Evolutionary conservation across 2,329 filamentous ascomycete species (phyloP).

Genomic region (Fusarium papillatum): DNA sequence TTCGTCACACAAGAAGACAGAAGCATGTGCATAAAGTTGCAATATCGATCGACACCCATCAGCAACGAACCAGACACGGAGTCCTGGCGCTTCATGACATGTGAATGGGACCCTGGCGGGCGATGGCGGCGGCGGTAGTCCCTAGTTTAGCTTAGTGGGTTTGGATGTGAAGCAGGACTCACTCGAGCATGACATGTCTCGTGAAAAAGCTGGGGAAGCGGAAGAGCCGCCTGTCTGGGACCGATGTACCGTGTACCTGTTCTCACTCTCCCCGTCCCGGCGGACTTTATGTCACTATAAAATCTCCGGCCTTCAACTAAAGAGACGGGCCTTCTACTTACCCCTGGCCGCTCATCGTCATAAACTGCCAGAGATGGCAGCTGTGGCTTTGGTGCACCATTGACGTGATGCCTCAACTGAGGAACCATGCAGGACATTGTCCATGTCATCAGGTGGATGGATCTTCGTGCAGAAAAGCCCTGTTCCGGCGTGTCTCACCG

Average conservation of each 20-base stretch:
- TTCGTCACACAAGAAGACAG: constrained; percentile 3
- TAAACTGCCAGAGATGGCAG: neutral
- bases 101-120: constrained; percentile 29
- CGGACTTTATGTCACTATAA: constrained; percentile 10
- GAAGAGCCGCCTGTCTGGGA: constrained; percentile 5
- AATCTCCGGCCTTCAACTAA: constrained; percentile 6
- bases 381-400: neutral
- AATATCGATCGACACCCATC: constrained; percentile 27
- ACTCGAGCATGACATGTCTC: constrained; percentile 21
- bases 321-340: constrained; percentile 5
- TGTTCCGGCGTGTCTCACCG: neutral
- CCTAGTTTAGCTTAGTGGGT: constrained; percentile 38
- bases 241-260: constrained; percentile 2
- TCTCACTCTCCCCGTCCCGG: neutral
- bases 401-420: neutral
- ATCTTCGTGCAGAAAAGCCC: neutral
- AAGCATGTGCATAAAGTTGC: constrained; percentile 21
- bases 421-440: neutral
- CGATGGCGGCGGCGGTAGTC: constrained; percentile 30
- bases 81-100: constrained; percentile 29
- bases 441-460: neutral
- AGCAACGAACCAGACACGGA: constrained; percentile 1
- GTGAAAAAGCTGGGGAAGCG: constrained; percentile 38
- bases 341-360: constrained; percentile 9
- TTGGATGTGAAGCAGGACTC: constrained; percentile 6